phyloP scores from a whole-genome alignment of 768 basidiomycete genomes.

The Lepiota venenata region DNA sequence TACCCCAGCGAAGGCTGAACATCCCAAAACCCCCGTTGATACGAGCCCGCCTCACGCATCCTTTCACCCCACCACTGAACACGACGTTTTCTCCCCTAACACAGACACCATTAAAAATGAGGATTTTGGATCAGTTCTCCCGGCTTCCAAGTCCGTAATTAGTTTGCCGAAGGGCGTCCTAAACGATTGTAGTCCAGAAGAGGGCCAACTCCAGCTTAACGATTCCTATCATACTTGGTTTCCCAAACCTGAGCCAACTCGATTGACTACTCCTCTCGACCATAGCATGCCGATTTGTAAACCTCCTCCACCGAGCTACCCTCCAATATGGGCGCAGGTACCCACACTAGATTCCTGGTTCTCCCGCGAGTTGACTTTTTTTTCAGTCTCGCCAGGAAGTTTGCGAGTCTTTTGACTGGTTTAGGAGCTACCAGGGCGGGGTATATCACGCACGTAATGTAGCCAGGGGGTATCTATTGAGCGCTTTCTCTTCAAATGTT shows the following conservation, averaged over 20 bases:
- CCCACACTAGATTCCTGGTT: not conserved
- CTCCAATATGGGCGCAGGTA: constrained; percentile 45
- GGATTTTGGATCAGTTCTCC: not conserved
- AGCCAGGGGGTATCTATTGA: constrained; percentile 74
- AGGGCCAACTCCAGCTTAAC: too few relatives aligned
- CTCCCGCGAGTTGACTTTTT: constrained; percentile 7
- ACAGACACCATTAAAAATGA: not conserved
- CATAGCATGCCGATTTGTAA: not conserved
- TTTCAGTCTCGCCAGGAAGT: constrained; percentile 77
- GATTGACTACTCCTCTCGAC: too few relatives aligned
- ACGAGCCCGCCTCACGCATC: too few relatives aligned
- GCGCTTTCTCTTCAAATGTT: constrained; percentile 66
- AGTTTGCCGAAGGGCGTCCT: not conserved
- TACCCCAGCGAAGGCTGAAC: too few relatives aligned
- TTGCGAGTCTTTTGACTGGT: constrained; percentile 76
- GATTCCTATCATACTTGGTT: too few relatives aligned
- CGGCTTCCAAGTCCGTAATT: not conserved
- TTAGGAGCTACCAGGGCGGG: constrained; percentile 75
- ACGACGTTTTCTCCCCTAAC: not conserved
- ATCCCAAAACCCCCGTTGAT: too few relatives aligned
- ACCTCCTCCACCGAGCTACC: constrained; percentile 23
- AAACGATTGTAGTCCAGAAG: too few relatives aligned
- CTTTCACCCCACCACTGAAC: not conserved
- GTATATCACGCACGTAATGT: constrained; percentile 63
- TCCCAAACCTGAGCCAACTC: too few relatives aligned